Conservation (phyloP, 2,329 filamentous ascomycete species). For the Aspergillus sp. region DNA sequence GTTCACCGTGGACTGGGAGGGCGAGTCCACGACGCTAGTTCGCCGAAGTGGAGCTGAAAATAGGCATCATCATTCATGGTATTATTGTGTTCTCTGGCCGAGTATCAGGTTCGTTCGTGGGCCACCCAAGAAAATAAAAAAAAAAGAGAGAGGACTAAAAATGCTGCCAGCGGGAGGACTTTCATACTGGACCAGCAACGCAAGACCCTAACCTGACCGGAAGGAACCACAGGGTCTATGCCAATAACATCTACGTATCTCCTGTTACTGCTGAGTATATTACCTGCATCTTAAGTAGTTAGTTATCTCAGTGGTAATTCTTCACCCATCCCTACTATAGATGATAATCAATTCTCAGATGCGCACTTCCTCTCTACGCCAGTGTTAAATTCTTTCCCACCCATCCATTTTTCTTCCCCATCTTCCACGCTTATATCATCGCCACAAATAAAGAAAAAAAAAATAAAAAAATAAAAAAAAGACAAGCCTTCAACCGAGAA, state of each 20-base stretch:
- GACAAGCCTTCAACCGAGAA: background rate
- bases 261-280: background rate
- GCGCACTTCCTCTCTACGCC: too few relatives aligned
- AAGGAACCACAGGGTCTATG: background rate
- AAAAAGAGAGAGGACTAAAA: background rate
- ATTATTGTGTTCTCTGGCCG: background rate
- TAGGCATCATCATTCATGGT: constrained; percentile 23
- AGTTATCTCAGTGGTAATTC: too few relatives aligned
- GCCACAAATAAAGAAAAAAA: background rate
- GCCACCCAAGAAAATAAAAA: background rate
- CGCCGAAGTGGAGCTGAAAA: constrained; percentile 17
- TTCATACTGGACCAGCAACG: background rate
- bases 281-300: too few relatives aligned
- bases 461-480: background rate
- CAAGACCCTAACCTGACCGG: background rate
- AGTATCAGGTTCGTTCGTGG: background rate
- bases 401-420: too few relatives aligned
- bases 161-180: background rate
- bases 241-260: background rate
- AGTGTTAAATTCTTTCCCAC: too few relatives aligned
- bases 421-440: background rate
- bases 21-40: constrained; percentile 15
- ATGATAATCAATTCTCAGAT: too few relatives aligned
- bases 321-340: too few relatives aligned
- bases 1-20: constrained; percentile 14